Percentiles rank a stretch among this genome's conserved stretches.
Evolutionary conservation across 768 basidiomycete genomes (phyloP).

Genomic region (Boletus sensibilis): DNA sequence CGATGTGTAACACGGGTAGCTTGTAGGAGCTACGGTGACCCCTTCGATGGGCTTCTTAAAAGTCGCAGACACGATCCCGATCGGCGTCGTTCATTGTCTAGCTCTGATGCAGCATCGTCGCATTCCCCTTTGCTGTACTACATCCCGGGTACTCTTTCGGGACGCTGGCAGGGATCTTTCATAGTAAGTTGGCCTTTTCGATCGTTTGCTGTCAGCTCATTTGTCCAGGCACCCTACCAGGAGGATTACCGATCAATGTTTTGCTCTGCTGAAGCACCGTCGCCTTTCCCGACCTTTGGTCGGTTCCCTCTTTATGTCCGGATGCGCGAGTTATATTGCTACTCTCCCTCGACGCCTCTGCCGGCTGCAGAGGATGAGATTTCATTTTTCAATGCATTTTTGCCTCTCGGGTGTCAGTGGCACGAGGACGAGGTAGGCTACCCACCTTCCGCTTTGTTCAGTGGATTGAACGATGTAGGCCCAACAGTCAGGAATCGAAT

Average conservation of each 20-base stretch:
- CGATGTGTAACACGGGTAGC: constrained; percentile 44
- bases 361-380: constrained; percentile 36
- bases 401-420: constrained; percentile 41
- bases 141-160: constrained; percentile 43
- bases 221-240: constrained; percentile 38
- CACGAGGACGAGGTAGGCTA: constrained; percentile 30
- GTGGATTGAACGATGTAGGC: background rate
- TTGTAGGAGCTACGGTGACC: constrained; percentile 17
- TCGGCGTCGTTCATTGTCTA: constrained; percentile 24
- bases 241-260: constrained; percentile 42
- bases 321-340: constrained; percentile 49
- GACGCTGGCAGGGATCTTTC: constrained; percentile 50
- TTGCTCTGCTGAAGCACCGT: constrained; percentile 33
- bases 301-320: constrained; percentile 49
- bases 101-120: background rate
- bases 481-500: constrained; percentile 29
- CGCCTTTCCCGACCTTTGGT: constrained; percentile 35
- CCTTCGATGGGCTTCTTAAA: constrained; percentile 21
- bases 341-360: constrained; percentile 32
- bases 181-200: constrained; percentile 36
- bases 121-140: constrained; percentile 30
- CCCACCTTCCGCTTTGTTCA: background rate
- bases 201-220: constrained; percentile 1
- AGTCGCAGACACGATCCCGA: constrained; percentile 35
- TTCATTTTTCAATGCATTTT: constrained; percentile 45